Conservation (phyloP, 805 yeast genomes). For the Zygosaccharomyces bisporus region DNA sequence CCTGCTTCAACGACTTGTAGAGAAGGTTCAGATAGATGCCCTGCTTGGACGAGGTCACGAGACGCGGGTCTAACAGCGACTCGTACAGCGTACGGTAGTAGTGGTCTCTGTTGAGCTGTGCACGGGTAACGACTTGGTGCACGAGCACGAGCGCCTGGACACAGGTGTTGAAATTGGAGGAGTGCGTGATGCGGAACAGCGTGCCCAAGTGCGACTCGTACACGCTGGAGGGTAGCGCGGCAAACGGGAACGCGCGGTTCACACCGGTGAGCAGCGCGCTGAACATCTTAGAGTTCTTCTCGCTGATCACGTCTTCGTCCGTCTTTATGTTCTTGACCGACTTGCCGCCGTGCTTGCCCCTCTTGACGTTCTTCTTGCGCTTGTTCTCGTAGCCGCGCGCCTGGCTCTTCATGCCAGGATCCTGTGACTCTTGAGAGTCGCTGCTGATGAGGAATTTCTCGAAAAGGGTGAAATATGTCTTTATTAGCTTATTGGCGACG, state of each 20-base stretch:
- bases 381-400: conserved; percentile 48
- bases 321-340: conserved; percentile 64
- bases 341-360: conserved; percentile 85
- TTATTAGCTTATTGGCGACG: conserved; percentile 79
- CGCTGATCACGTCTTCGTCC: conserved; percentile 64
- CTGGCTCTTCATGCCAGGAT: conserved; percentile 33
- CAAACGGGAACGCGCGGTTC: conserved; percentile 93
- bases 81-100: conserved; percentile 88
- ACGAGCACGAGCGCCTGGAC: conserved; percentile 87
- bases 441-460: conserved; percentile 75
- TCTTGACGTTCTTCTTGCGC: conserved; percentile 72
- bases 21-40: conserved; percentile 85
- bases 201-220: conserved; percentile 78
- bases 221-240: conserved; percentile 64
- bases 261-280: conserved; percentile 91
- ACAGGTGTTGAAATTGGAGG: conserved; percentile 89
- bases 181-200: conserved; percentile 84
- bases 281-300: conserved; percentile 77
- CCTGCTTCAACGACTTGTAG: conserved; percentile 77
- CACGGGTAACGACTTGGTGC: conserved; percentile 68
- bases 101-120: conserved; percentile 57
- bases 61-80: conserved; percentile 77
- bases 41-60: conserved; percentile 85
- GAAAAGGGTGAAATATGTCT: conserved; percentile 80
- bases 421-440: conserved; percentile 45